A percentile compares a stretch with the other conserved stretches of the same genome.
These are phyloP conservation scores for Calamus simplicifolius DNA, from an alignment of 176 grass and related monocot species.

Conservation along the genomic window DNA sequence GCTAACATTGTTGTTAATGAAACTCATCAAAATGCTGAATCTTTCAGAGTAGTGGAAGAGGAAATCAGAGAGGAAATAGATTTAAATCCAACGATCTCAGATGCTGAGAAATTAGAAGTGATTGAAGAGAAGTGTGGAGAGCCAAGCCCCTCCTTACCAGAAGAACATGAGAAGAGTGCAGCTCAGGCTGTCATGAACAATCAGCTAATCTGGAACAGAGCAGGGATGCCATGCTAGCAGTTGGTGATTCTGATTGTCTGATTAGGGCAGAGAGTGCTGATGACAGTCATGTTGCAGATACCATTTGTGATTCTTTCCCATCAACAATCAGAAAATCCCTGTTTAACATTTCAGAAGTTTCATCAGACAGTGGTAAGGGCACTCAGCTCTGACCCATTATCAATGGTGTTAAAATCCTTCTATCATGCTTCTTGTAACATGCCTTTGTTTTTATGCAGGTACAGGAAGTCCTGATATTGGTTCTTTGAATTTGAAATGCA, in stretches of 20 bases:
- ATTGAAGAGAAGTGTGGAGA: conserved; percentile 8
- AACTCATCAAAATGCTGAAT: not conserved
- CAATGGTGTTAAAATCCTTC: no score
- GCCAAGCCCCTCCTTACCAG: not conserved
- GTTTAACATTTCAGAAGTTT: conserved; percentile 1
- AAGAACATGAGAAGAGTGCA: not conserved
- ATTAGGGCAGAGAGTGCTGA: not conserved
- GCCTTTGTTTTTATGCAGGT: conserved; percentile 1
- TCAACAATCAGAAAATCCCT: not conserved
- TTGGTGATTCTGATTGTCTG: not conserved
- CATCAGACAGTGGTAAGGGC: no score
- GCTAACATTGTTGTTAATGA: not conserved
- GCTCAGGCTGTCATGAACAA: not conserved
- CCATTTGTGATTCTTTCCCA: conserved; percentile 1
- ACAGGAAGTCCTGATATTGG: not conserved
- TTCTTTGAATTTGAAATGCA: no score
- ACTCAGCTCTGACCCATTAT: no score
- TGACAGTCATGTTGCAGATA: not conserved
- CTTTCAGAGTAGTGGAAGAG: not conserved
- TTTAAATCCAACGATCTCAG: conserved; percentile 1
- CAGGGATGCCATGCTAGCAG: not conserved
- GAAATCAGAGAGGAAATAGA: conserved; percentile 3
- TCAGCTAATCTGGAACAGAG: conserved; percentile 2
- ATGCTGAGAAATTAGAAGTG: conserved; percentile 4
- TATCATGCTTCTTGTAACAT: no score